Percentiles rank a stretch among this genome's conserved stretches.
Conservation (phyloP, 2,329 filamentous ascomycete genomes). For the Hawksworthiomyces lignivorus region DNA sequence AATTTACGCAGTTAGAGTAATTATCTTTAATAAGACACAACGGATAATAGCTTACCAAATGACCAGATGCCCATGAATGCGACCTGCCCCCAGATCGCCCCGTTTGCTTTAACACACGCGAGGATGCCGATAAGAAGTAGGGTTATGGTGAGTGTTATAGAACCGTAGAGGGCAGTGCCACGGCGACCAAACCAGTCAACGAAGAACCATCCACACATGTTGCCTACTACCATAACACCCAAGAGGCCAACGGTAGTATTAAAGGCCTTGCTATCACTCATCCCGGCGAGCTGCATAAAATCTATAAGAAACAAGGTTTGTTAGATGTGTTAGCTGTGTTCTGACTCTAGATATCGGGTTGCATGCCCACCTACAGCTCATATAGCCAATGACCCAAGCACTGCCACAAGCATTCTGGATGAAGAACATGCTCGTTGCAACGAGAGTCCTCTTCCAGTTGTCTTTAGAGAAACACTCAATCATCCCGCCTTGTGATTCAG, state of each 20-base stretch:
- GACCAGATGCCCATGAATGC: conserved; percentile 24
- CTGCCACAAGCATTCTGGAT: conserved; percentile 23
- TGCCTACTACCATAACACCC: conserved; percentile 23
- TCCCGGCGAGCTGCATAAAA: conserved; percentile 21
- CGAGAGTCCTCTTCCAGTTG: conserved; percentile 17
- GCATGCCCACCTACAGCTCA: conserved; percentile 8
- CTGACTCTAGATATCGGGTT: too few relatives aligned
- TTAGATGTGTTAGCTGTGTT: too few relatives aligned
- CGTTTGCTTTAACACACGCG: conserved; percentile 11
- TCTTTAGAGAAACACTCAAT: conserved; percentile 15
- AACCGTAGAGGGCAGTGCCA: conserved; percentile 17
- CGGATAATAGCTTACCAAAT: too few relatives aligned
- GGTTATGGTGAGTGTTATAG: conserved; percentile 17
- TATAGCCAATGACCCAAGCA: conserved; percentile 24
- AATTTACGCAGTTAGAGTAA: too few relatives aligned
- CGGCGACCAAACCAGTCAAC: conserved; percentile 24
- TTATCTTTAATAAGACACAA: too few relatives aligned
- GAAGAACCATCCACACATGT: conserved; percentile 24
- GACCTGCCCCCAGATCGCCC: conserved; percentile 13
- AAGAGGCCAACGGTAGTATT: conserved; percentile 15
- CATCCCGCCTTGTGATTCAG: background rate
- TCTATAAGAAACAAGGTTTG: too few relatives aligned
- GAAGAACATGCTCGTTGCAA: conserved; percentile 16
- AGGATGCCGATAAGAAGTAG: conserved; percentile 25
- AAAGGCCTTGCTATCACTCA: conserved; percentile 15